Conservation (phyloP, 2,329 filamentous ascomycete species). For the Leptographium procerum region DNA sequence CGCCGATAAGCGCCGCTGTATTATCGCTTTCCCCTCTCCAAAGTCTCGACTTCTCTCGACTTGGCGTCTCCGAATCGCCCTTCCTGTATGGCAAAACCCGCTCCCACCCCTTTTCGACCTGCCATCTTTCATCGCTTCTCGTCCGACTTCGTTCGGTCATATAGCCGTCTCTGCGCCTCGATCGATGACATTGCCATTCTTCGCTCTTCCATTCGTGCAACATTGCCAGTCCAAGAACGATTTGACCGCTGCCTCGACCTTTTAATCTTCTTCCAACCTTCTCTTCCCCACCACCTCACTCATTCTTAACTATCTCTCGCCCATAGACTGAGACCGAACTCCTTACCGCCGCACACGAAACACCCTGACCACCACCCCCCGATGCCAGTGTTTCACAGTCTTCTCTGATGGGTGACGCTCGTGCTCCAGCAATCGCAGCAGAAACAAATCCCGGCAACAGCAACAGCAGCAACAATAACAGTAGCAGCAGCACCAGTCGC, state of each 20-base stretch:
- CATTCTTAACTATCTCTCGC: no score
- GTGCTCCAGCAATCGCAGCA: neutral
- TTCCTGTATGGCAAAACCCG: no score
- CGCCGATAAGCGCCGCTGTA: neutral
- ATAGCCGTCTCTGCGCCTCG: neutral
- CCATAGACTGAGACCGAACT: neutral
- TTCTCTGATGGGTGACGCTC: slow-evolving; percentile 5
- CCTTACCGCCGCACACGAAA: no score
- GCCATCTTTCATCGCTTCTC: neutral
- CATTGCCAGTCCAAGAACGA: no score
- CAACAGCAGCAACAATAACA: no score
- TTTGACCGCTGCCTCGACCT: neutral
- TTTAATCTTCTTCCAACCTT: no score
- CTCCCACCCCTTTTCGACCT: neutral
- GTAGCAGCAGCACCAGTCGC: no score
- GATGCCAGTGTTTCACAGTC: neutral
- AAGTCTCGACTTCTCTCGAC: neutral
- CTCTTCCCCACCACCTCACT: neutral
- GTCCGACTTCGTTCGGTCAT: neutral
- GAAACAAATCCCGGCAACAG: neutral
- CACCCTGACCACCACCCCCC: neutral
- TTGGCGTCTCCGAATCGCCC: neutral
- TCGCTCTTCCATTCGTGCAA: neutral
- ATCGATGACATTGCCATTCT: neutral
- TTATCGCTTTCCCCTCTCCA: neutral